Base-by-base conservation (phyloP, 441 rosid species). In the Pelargonium australe region DNA sequence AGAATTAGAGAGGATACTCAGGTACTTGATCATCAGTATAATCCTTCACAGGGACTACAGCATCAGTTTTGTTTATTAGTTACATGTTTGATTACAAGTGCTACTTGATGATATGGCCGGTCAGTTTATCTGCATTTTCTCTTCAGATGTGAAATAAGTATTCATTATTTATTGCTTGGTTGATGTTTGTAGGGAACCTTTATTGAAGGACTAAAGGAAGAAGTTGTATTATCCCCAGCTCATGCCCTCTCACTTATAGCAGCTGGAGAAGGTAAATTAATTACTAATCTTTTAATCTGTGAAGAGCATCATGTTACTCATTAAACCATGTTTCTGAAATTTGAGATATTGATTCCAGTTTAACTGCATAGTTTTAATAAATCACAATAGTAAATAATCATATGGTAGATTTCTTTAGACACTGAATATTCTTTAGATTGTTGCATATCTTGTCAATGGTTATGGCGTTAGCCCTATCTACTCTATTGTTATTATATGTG, bases 151-250 rank as follows among this genome's bases (percentile, higher is more conserved):
- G 4, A 34, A 5, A 37, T 17, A 37, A 64, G 49, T 45, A 9
- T 77, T 17, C 37, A 31, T 31, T 31, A 31, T 11, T 58, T 34
- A 60, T 68, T 66, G 47, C 67, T 64, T 75, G 57, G 64, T 76
- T 78, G 37, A 57, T 83, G 75, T 55, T 66, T 79, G 43, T 69
- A 96, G 99, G 99, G 99, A 83, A 96, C 97, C 73, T 96, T 86
- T 80, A 89, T 96, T 44, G 99, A 96, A 79, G 99, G 99, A 75
- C 76, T 96, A 72, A 91, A 96, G 87, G 96, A 96, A 80, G 99
- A 96, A 88, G 99, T 92, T 79, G 99, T 96, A 31, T 77, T 96
- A 78, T 96, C 99, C 72, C 96, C 99, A 76, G 99, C 97, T 72
- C 99, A 96, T 80, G 96, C 91, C 43, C 96, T 96, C 66, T 96